Evolutionary conservation across 305 asterid genomes (phyloP).

Genomic region (Coffea humblotiana): DNA sequence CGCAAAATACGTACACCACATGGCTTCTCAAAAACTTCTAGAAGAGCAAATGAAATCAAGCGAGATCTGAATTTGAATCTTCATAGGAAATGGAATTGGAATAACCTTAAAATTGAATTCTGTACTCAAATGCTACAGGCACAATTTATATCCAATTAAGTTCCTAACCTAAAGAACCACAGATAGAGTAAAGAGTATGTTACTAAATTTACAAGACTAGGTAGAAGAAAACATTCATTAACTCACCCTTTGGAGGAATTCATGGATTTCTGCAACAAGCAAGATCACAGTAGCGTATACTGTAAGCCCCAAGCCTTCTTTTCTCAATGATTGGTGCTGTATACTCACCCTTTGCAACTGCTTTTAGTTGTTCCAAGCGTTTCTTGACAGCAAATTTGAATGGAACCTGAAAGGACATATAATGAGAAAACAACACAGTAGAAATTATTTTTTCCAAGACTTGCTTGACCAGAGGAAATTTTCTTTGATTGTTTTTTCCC

Average conservation of each 20-base stretch:
- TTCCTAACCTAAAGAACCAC: not conserved
- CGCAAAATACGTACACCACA: too few relatives aligned
- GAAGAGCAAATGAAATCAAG: too few relatives aligned
- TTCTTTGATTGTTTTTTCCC: not conserved
- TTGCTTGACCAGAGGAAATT: not conserved
- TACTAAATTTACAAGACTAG: not conserved
- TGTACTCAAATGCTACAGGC: not conserved
- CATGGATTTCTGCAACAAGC: slow-evolving; percentile 61
- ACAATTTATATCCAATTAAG: not conserved
- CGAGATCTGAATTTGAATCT: not conserved
- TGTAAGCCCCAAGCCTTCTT: slow-evolving; percentile 58
- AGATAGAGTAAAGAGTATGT: not conserved
- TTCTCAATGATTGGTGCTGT: slow-evolving; percentile 32
- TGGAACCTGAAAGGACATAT: slow-evolving; percentile 58
- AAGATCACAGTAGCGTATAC: slow-evolving; percentile 78
- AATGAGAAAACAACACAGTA: not conserved
- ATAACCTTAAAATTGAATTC: not conserved
- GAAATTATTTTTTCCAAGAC: not conserved
- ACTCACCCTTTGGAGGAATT: slow-evolving; percentile 61
- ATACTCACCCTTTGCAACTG: slow-evolving; percentile 73
- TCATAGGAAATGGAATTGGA: not conserved
- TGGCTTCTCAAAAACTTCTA: too few relatives aligned
- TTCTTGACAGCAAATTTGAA: slow-evolving; percentile 59
- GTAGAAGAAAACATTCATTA: slow-evolving; percentile 2
- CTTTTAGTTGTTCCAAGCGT: slow-evolving; percentile 67